phyloP scores from a whole-genome alignment of 257 asterid species.

The Lithospermum erythrorhizon region DNA sequence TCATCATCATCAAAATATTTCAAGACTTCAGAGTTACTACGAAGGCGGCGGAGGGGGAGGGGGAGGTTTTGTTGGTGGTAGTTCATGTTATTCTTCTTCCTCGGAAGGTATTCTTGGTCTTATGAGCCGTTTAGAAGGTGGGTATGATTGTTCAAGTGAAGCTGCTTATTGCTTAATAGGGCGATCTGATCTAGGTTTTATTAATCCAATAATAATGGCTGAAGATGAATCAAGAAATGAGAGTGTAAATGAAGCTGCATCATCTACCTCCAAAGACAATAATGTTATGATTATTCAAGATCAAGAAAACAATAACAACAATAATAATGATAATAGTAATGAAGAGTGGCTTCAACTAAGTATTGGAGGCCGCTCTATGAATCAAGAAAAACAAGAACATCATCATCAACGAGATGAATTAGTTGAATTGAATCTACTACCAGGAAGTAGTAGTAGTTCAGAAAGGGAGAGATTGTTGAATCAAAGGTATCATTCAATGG shows the following conservation, averaged over 20 bases:
- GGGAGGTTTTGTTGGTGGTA: conserved; percentile 6
- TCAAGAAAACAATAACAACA: conserved; percentile 3
- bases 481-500: too few relatives aligned
- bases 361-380: conserved; percentile 30
- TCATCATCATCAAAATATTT: conserved; percentile 9
- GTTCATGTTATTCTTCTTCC: conserved; percentile 12
- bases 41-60: not conserved
- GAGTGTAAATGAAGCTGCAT: conserved; percentile 16
- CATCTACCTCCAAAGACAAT: conserved; percentile 18
- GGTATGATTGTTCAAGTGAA: conserved; percentile 19
- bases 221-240: conserved; percentile 39
- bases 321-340: conserved; percentile 18
- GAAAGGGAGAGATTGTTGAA: conserved; percentile 4
- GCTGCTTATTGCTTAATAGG: conserved; percentile 15
- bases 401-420: conserved; percentile 5
- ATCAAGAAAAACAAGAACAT: not conserved
- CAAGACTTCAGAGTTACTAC: conserved; percentile 14
- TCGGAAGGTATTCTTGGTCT: conserved; percentile 6
- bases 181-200: conserved; percentile 25
- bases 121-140: conserved; percentile 16
- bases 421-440: conserved; percentile 61
- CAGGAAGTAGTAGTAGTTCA: conserved; percentile 6
- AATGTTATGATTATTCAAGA: not conserved
- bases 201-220: conserved; percentile 26
- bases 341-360: conserved; percentile 55